Evolutionary conservation across 805 yeast species (phyloP).

Genomic region (Yarrowia porcina): DNA sequence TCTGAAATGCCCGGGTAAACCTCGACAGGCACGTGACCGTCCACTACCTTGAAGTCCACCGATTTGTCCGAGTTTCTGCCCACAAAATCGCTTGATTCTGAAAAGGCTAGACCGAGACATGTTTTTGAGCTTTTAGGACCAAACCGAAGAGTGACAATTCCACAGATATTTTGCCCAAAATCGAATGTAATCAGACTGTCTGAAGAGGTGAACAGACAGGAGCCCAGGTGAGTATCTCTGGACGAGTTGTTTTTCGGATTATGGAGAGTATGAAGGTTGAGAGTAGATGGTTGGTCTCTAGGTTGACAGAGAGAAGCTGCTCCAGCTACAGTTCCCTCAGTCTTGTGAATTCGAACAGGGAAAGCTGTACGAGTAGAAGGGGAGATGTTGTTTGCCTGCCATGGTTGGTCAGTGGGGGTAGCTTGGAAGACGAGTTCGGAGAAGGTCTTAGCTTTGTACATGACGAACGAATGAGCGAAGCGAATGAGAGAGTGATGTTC

Average conservation of each 20-base stretch:
- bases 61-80: constrained; percentile 13
- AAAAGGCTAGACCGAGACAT: not conserved
- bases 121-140: not conserved
- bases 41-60: not conserved
- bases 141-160: not conserved
- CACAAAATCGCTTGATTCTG: not conserved
- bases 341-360: not conserved
- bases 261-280: not conserved
- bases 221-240: not conserved
- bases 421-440: constrained; percentile 10
- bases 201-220: not conserved
- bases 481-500: no score
- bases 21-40: constrained; percentile 3
- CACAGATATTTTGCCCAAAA: constrained; percentile 1
- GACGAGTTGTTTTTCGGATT: not conserved
- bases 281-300: not conserved
- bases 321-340: not conserved
- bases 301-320: not conserved
- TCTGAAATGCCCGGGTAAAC: not conserved
- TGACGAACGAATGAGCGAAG: not conserved
- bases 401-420: not conserved
- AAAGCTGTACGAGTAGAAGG: not conserved
- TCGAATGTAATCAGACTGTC: not conserved
- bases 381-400: not conserved
- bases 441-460: constrained; percentile 15